Percentiles rank a stretch among this genome's conserved stretches.
Evolutionary conservation across 1,284 basidiomycete species (phyloP).

Genomic region (Cutaneotrichosporon cutaneum): DNA sequence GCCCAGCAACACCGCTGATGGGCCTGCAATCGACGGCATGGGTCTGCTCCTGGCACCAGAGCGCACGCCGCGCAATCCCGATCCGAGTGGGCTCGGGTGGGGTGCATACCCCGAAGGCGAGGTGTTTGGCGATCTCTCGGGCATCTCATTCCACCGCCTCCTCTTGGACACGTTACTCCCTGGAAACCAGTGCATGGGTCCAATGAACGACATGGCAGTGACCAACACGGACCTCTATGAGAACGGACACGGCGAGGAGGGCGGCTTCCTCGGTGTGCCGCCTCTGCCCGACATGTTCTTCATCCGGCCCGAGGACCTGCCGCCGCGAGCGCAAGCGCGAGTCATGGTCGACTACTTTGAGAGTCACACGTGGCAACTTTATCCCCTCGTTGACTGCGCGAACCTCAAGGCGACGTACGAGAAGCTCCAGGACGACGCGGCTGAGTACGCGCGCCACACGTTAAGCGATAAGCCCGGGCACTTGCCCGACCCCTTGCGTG

Average conservation of each 20-base stretch:
- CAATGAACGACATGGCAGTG: background rate
- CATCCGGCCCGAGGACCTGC: conserved; percentile 13
- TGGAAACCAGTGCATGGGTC: conserved; percentile 4
- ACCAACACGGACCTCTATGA: background rate
- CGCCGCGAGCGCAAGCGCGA: conserved; percentile 11
- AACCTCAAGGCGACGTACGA: conserved; percentile 11
- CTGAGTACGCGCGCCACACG: background rate
- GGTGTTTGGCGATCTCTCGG: conserved; percentile 25
- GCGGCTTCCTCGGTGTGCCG: conserved; percentile 11
- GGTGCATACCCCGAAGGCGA: conserved; percentile 12
- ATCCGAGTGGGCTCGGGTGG: background rate
- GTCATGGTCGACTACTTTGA: conserved; percentile 20
- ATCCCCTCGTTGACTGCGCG: conserved; percentile 20
- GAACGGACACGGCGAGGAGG: background rate
- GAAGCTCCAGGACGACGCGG: conserved; percentile 6
- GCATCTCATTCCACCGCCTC: conserved; percentile 25
- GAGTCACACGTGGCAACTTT: conserved; percentile 17
- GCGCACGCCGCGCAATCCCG: background rate
- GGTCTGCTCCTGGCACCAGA: conserved; percentile 16
- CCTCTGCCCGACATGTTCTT: conserved; percentile 9
- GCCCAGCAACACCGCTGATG: background rate
- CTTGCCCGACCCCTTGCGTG: background rate
- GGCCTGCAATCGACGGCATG: conserved; percentile 22
- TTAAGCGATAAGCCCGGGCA: background rate
- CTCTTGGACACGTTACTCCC: conserved; percentile 26